Percentiles rank a stretch among this genome's conserved stretches.
Conservation (phyloP, 495 filamentous ascomycete species). For the Rusavskia elegans region DNA sequence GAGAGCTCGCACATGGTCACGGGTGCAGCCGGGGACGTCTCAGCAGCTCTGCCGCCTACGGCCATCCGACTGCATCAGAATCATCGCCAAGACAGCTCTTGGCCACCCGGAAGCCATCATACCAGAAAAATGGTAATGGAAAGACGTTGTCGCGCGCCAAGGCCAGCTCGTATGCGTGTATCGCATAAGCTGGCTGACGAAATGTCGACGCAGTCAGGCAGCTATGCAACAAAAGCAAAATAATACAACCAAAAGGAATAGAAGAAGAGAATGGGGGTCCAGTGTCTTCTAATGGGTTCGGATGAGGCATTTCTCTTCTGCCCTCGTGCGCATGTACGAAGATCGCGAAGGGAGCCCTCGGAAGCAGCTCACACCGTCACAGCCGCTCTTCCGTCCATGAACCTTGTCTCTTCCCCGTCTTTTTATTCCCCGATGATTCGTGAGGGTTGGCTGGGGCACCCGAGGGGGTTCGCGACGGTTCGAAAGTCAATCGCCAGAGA, state of each 20-base stretch:
- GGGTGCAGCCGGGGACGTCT: too few species aligned
- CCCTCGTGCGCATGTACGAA: neutral
- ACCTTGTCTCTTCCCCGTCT: neutral
- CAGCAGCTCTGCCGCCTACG: too few species aligned
- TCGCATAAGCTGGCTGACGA: neutral
- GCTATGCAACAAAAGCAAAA: neutral
- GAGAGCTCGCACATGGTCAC: too few species aligned
- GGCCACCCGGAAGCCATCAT: too few species aligned
- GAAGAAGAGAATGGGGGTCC: neutral
- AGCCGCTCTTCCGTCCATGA: neutral
- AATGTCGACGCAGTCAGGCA: neutral
- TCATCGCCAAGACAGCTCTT: too few species aligned
- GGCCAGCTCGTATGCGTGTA: too few species aligned
- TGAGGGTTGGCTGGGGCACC: too few species aligned
- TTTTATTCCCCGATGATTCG: neutral
- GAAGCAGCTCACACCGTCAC: neutral
- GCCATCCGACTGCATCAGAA: too few species aligned
- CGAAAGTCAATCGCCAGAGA: neutral
- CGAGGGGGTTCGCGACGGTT: neutral
- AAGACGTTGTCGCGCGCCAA: too few species aligned
- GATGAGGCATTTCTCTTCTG: neutral
- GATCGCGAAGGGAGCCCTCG: neutral
- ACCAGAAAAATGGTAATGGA: too few species aligned
- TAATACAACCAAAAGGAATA: neutral
- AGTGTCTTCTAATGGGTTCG: neutral